Conservation (phyloP, 768 basidiomycete genomes). For the Pulveroboletus sp. region DNA sequence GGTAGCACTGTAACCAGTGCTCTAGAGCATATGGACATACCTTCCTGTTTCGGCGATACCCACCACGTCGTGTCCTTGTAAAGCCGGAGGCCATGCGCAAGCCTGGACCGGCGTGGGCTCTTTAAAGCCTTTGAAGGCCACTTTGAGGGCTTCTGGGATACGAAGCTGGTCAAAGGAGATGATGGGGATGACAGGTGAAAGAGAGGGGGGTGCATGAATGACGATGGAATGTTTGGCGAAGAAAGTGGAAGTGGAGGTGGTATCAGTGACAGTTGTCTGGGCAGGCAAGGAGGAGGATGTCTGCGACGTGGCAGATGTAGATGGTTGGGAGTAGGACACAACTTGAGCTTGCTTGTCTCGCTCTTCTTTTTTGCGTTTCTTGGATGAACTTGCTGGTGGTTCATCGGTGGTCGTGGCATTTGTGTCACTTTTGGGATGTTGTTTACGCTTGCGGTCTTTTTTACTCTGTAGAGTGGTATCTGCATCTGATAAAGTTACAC, state of each 20-base stretch:
- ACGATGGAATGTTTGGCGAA: slow-evolving; percentile 69
- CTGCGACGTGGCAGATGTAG: slow-evolving; percentile 1
- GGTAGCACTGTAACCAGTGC: background rate
- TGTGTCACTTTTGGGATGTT: slow-evolving; percentile 2
- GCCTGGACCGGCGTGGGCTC: slow-evolving; percentile 95
- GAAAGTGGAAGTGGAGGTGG: slow-evolving; percentile 53
- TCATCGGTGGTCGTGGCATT: background rate
- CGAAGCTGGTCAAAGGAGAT: slow-evolving; percentile 70
- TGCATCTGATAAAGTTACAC: background rate
- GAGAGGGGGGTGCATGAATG: slow-evolving; percentile 51
- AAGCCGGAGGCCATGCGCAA: slow-evolving; percentile 87
- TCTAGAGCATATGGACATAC: slow-evolving; percentile 30
- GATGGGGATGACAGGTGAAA: slow-evolving; percentile 54
- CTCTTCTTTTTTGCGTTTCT: slow-evolving; percentile 28
- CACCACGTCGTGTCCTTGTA: slow-evolving; percentile 81
- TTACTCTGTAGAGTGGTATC: slow-evolving; percentile 10
- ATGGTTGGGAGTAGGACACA: background rate
- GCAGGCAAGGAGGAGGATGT: slow-evolving; percentile 16
- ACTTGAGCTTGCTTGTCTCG: slow-evolving; percentile 5
- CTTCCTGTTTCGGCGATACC: slow-evolving; percentile 97
- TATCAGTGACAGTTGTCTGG: slow-evolving; percentile 10
- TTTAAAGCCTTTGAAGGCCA: slow-evolving; percentile 66
- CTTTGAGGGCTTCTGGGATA: slow-evolving; percentile 57
- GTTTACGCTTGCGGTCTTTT: slow-evolving; percentile 27
- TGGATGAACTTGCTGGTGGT: slow-evolving; percentile 5